Evolutionary conservation across 352 stramenopile genomes (phyloP), one percentile per base, ranked within the genome.

Genomic region (Phytophthora sansomeana): DNA sequence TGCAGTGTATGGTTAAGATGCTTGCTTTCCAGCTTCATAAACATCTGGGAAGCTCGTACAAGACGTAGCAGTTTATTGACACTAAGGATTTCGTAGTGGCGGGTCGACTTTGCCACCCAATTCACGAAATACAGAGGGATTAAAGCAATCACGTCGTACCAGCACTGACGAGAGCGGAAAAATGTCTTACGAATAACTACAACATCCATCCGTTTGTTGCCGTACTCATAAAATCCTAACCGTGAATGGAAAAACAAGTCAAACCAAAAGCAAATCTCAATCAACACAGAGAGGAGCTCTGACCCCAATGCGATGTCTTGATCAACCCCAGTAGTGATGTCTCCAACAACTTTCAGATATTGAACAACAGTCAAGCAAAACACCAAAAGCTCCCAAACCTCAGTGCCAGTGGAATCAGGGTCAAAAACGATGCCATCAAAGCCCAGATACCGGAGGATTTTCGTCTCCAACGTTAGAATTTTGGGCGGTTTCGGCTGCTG

Each of bases 121-220:
- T 89, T 89, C 16, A 78, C 49, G 0, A 74, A 4, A 35, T 82
- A 86, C 0, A 89, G 30, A 0, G 83, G 83, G 6, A 83, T 8
- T 2, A 89, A 48, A 0, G 81, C 75, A 0, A 85, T 16, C 1
- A 66, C 56, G 24, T 86, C 81, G 9, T 78, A 29, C 0, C 67
- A 59, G 39, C 80, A 82, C 4, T 48, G 33, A 8, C 10, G 64
- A 16, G 83, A 91, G 6, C 35, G 43, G 8, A 77, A 71, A 42
- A 89, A 90, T 6, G 43, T 69, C 5, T 74, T 73, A 4, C 67
- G 75, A 24, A 87, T 86, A 9, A 66, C 35, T 1, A 21, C 30
- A 16, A 74, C 28, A 43, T 90, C 72, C 80, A 89, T 87, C 39
- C 85, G 66, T 38, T 91, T 92, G 67, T 90, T 92, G 11, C 83